Base-by-base conservation (phyloP, 1,284 basidiomycete species). In the Phlebopus sp. region DNA sequence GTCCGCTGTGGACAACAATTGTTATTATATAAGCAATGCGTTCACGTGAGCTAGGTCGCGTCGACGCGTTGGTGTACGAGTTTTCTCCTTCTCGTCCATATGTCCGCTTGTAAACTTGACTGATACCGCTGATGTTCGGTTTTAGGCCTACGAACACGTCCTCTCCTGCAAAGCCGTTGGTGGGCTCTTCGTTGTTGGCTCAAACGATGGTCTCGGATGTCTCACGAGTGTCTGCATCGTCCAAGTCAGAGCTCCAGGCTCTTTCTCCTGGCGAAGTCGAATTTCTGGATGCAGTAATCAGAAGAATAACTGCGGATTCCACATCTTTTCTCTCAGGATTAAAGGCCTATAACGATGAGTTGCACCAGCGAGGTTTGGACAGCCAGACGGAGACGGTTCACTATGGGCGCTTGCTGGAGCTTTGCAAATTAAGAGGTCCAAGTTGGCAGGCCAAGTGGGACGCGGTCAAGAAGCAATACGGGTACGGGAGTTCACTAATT, bases 361-460 rank as follows among this genome's bases (percentile, higher is more conserved):
- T 91, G 14, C 76, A 77, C 48, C 82, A 86, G 53, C 75, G 82
- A 4, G 84, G 84, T 2, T 67, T 91, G n/a, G 85, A 90, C 55
- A 77, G 82, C n/a, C 79, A 84, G 50, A 73, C 79, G 29, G 90
- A 92, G 62, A 85, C 88, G 13, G 71, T 83, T n/a, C 87, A 84
- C 60, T 92, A 90, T 62, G 79, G 81, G 21, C 86, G 88, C 62
- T 66, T 92, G 29, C 67, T 92, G 51, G 90, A 91, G 63, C 70
- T 92, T 4, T 86, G 86, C 37, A 88, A 84, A 23, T 59, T 91
- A 59, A 86, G 81, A 67, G 89, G 86, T 13, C 72, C 72, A 45
- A 84, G 77, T 59, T 92, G 88, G 88, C 77, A 73, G 18, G 83
- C 82, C 35, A 90, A 90, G 64, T 92, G 89, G 89, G 68, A 69